These are phyloP conservation scores for Onygena corvina DNA, from an alignment of 2,329 filamentous ascomycete genomes.

Conservation along the genomic window DNA sequence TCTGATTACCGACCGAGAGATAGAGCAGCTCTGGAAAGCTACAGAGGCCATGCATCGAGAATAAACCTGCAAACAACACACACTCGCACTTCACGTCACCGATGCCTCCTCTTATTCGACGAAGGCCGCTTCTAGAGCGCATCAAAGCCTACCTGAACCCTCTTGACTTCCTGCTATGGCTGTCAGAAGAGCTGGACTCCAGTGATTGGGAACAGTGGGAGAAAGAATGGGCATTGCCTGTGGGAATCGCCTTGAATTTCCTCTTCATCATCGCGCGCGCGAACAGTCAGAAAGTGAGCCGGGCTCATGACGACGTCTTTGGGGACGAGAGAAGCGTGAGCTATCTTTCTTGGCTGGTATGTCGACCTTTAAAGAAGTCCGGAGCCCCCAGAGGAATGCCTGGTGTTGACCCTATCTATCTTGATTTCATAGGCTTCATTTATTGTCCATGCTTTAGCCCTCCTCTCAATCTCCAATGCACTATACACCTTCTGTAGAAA, in stretches of 20 bases:
- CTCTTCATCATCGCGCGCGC: constrained; percentile 71
- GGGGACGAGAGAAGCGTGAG: constrained; percentile 52
- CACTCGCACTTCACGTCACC: constrained; percentile 15
- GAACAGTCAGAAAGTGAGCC: constrained; percentile 48
- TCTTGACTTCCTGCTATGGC: constrained; percentile 77
- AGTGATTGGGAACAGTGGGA: constrained; percentile 74
- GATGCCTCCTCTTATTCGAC: constrained; percentile 74
- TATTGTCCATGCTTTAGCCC: constrained; percentile 56
- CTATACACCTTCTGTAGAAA: constrained; percentile 70
- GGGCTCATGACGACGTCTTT: constrained; percentile 69
- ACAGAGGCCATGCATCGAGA: neutral
- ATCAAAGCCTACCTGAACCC: constrained; percentile 71
- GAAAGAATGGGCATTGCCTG: constrained; percentile 59
- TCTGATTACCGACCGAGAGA: too few relatives aligned
- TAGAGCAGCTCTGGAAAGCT: neutral
- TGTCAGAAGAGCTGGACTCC: constrained; percentile 85
- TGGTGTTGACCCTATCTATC: constrained; percentile 4
- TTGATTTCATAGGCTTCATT: constrained; percentile 47
- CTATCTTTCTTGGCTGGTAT: constrained; percentile 56
- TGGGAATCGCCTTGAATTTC: constrained; percentile 67
- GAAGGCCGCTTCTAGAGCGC: constrained; percentile 65
- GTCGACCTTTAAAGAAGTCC: constrained; percentile 23
- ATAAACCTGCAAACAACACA: neutral
- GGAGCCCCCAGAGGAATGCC: too few relatives aligned
- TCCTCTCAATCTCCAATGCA: constrained; percentile 61